Evolutionary conservation across 805 yeast genomes (phyloP).

Genomic region (Vanderwaltozyma polyspora): DNA sequence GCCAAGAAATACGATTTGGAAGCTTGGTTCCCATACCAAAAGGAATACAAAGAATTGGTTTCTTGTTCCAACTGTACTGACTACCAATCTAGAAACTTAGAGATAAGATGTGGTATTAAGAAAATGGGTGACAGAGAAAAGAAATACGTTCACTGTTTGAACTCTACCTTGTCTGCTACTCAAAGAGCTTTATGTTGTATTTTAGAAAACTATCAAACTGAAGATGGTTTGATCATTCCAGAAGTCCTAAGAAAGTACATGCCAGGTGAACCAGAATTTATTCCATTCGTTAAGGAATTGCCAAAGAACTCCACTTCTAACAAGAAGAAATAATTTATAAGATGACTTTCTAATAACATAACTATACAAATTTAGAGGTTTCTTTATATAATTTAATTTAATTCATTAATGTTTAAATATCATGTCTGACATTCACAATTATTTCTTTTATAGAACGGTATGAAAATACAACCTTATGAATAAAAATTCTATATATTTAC

Average conservation of each 20-base stretch:
- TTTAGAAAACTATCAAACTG: slow-evolving; percentile 95
- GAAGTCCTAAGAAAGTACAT: slow-evolving; percentile 92
- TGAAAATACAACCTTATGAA: neutral
- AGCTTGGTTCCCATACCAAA: slow-evolving; percentile 99
- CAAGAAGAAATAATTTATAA: slow-evolving; percentile 27
- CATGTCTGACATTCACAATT: neutral
- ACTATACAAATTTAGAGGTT: neutral
- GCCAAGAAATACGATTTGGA: slow-evolving; percentile 98
- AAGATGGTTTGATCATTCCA: slow-evolving; percentile 86
- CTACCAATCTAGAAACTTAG: slow-evolving; percentile 96
- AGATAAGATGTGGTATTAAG: slow-evolving; percentile 97
- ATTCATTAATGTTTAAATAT: neutral
- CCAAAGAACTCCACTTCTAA: slow-evolving; percentile 89
- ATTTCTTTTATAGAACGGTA: neutral
- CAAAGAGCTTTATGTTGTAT: slow-evolving; percentile 97
- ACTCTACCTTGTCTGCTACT: slow-evolving; percentile 94
- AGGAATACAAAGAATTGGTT: slow-evolving; percentile 95
- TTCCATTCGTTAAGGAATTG: slow-evolving; percentile 80
- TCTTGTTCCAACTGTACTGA: slow-evolving; percentile 99
- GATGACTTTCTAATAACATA: neutral
- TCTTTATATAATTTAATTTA: too few relatives aligned
- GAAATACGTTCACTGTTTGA: slow-evolving; percentile 96
- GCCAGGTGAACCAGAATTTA: slow-evolving; percentile 97
- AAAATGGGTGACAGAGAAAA: slow-evolving; percentile 89
- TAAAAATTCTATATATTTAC: neutral